A percentile compares a stretch with the other conserved stretches of the same genome.
phyloP scores from a whole-genome alignment of 805 yeast species.

The Kuraishia cidri region DNA sequence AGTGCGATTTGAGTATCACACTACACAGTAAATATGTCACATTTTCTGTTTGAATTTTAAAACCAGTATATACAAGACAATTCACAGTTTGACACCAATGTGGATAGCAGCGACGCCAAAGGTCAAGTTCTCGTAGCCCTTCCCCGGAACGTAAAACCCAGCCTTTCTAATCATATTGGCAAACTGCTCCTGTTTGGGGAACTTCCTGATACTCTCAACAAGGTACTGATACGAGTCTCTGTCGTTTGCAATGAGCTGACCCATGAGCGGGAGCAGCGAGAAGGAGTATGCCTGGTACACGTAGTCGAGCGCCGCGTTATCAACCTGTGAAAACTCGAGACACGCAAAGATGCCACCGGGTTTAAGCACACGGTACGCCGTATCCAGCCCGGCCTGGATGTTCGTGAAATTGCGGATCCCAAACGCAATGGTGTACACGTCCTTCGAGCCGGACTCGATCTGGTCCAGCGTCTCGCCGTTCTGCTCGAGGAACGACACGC shows the following conservation, averaged over 20 bases:
- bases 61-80: neutral
- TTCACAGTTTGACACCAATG: slow-evolving; percentile 78
- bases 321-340: slow-evolving; percentile 89
- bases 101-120: slow-evolving; percentile 96
- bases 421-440: slow-evolving; percentile 92
- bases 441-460: slow-evolving; percentile 82
- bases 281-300: slow-evolving; percentile 85
- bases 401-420: slow-evolving; percentile 96
- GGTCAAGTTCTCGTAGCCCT: slow-evolving; percentile 89
- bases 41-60: no score
- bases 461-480: slow-evolving; percentile 86
- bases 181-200: slow-evolving; percentile 89
- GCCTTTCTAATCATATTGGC: slow-evolving; percentile 89
- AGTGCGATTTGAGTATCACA: no score
- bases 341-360: slow-evolving; percentile 99
- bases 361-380: slow-evolving; percentile 92
- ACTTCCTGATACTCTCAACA: slow-evolving; percentile 87
- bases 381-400: slow-evolving; percentile 84
- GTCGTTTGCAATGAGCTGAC: slow-evolving; percentile 91
- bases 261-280: slow-evolving; percentile 84
- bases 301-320: slow-evolving; percentile 64
- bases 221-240: slow-evolving; percentile 93
- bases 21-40: no score
- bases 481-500: slow-evolving; percentile 80
- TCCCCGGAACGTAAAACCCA: slow-evolving; percentile 85